These are phyloP conservation scores for Penicillium expansum DNA, from an alignment of 2,329 filamentous ascomycete genomes.

Conservation along the genomic window DNA sequence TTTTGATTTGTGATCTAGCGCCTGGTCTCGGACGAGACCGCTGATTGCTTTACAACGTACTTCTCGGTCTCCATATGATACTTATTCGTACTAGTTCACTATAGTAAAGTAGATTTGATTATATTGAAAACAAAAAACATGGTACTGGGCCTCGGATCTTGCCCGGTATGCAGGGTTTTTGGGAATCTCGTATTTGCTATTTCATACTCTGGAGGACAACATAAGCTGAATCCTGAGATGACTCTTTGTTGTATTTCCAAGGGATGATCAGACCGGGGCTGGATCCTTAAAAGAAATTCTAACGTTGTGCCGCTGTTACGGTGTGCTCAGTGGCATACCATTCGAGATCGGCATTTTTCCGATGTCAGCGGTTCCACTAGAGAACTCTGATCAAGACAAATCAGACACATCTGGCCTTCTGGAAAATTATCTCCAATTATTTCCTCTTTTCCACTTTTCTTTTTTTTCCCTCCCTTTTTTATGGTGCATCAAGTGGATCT, in stretches of 20 bases:
- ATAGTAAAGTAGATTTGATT: background rate
- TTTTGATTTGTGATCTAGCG: constrained; percentile 5
- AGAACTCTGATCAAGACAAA: constrained; percentile 8
- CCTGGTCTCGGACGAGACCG: constrained; percentile 20
- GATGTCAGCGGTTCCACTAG: constrained; percentile 20
- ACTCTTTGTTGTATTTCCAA: background rate
- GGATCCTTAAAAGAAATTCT: background rate
- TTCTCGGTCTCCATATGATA: background rate
- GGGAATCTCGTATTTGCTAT: constrained; percentile 2
- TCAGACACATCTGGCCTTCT: constrained; percentile 17
- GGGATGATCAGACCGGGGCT: background rate
- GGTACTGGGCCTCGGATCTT: constrained; percentile 3
- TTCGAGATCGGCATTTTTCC: constrained; percentile 20
- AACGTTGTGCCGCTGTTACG: constrained; percentile 4
- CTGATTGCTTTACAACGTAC: background rate
- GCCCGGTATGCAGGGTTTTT: constrained; percentile 3
- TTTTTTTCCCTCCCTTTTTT: background rate
- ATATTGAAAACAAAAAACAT: background rate
- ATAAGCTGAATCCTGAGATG: background rate
- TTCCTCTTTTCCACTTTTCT: constrained; percentile 1
- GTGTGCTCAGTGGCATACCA: constrained; percentile 18
- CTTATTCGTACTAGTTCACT: background rate
- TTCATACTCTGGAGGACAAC: background rate
- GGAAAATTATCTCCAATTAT: constrained; percentile 21
- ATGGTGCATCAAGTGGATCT: constrained; percentile 24